Evolutionary conservation across 768 basidiomycete genomes (phyloP), one percentile per base, ranked within the genome.

Genomic region (Jaapia argillacea): DNA sequence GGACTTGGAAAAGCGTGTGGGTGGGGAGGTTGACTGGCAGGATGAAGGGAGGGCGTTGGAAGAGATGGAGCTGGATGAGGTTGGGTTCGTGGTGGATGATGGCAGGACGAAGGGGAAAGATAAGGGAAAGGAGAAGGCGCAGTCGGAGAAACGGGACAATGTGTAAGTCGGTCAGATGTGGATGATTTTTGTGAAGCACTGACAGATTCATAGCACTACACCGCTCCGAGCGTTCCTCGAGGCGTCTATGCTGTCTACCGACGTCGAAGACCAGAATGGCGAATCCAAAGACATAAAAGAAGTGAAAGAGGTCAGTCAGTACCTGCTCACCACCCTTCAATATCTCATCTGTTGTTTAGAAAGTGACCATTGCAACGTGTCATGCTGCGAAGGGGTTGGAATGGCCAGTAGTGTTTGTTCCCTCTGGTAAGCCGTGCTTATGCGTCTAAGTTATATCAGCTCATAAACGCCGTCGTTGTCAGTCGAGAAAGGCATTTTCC

Each of bases 381-480:
- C 90, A 94, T 63, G 77, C 87, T 25, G 88, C 89, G 0, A 94
- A 94, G 58, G 89, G 90, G 0, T 65, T 92, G 5, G 90, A 94
- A 59, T 94, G 89, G 88, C 88, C 90, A 1, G 83, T 91, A 1
- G 87, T 92, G 0, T 80, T 92, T 48, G 66, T 87, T 16, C 83
- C 84, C 20, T 75, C 81, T 12, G 78, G 81, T 81, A 54, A n/a
- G n/a, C n/a, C 47, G 57, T 42, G 14, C 5, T 27, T 13, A 51
- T 26, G 35, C 21, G 16, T 33, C 28, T 10, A 33, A 25, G 6
- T 45, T 27, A 12, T 25, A 35, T 14, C 26, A 10, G 18, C 24
- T 23, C 16, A 13, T 14, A 12, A 24, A 4, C 28, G 20, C 16
- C 37, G 14, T 41, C 28, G 33, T 43, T 13, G 40, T 18, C 45